A percentile compares a stretch with the other conserved stretches of the same genome.
Evolutionary conservation across 345 rosid species (phyloP).

Genomic region (Tarenaya hassleriana): DNA sequence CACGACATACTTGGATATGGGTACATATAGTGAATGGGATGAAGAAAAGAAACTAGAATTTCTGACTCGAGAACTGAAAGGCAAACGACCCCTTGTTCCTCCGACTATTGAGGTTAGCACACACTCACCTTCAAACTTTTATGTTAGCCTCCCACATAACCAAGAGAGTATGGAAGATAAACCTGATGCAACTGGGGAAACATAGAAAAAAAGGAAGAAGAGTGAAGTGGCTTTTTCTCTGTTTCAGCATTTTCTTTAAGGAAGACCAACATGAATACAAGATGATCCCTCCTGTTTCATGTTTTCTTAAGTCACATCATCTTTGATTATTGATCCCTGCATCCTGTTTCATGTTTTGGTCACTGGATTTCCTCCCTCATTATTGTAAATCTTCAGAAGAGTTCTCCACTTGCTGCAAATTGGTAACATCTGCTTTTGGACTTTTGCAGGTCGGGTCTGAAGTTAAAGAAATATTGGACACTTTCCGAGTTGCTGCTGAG

Average conservation of each 20-base stretch:
- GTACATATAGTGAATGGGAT: slow-evolving; percentile 90
- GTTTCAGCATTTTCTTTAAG: too few species aligned
- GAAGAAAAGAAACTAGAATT: slow-evolving; percentile 88
- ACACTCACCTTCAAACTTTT: not conserved
- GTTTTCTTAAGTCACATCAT: too few species aligned
- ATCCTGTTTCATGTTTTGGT: not conserved
- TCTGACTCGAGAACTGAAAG: slow-evolving; percentile 76
- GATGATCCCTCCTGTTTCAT: too few species aligned
- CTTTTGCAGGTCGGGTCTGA: slow-evolving; percentile 66
- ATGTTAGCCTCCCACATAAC: too few species aligned
- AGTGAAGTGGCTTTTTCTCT: too few species aligned
- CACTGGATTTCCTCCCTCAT: not conserved
- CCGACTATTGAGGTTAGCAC: slow-evolving; percentile 58
- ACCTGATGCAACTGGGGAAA: too few species aligned
- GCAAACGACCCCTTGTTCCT: slow-evolving; percentile 92
- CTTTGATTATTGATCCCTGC: not conserved
- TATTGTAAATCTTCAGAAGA: too few species aligned
- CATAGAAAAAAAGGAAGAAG: too few species aligned
- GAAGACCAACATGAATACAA: too few species aligned
- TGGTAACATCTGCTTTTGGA: not conserved
- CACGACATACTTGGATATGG: slow-evolving; percentile 85
- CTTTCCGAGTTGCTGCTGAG: slow-evolving; percentile 92
- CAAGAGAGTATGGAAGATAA: too few species aligned
- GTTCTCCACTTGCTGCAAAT: not conserved
- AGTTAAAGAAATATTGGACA: slow-evolving; percentile 78